A percentile compares a stretch with the other conserved stretches of the same genome.
phyloP scores from a whole-genome alignment of 176 grass and related monocot genomes.

The Aechmea fasciata region DNA sequence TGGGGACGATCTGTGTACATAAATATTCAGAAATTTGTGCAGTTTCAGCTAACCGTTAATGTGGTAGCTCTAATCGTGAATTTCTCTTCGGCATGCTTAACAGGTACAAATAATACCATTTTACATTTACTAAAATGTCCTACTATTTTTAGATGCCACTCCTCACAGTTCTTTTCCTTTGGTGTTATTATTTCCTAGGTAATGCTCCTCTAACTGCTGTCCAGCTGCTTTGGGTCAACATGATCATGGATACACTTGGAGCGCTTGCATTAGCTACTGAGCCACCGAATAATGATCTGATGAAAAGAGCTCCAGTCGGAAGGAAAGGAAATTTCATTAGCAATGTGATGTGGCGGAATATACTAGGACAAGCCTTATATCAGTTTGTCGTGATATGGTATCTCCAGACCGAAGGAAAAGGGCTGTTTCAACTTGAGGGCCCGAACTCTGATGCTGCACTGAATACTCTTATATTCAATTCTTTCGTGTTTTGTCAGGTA shows the following conservation, averaged over 20 bases:
- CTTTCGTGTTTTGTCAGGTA: conserved; percentile 97
- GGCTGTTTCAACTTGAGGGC: conserved; percentile 54
- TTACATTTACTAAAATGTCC: neutral
- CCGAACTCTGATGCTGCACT: conserved; percentile 56
- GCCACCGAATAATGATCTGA: conserved; percentile 76
- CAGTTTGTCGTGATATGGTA: conserved; percentile 98
- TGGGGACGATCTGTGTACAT: conserved; percentile 97
- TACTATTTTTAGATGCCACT: neutral
- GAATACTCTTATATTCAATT: conserved; percentile 97
- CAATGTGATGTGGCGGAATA: conserved; percentile 97
- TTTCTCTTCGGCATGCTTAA: conserved; percentile 88
- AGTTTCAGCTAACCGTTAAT: conserved; percentile 96
- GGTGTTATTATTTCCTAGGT: conserved; percentile 25
- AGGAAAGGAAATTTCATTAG: conserved; percentile 95
- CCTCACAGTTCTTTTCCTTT: conserved; percentile 13
- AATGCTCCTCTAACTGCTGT: conserved; percentile 95
- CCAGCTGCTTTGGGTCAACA: conserved; percentile 97
- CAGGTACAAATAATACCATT: conserved; percentile 33
- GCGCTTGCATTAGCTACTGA: conserved; percentile 92
- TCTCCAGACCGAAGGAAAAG: conserved; percentile 80
- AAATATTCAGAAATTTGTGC: conserved; percentile 97
- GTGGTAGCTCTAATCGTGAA: conserved; percentile 91
- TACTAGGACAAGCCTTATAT: conserved; percentile 74
- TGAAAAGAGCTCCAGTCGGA: conserved; percentile 87
- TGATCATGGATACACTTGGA: conserved; percentile 99